phyloP scores from a whole-genome alignment of 805 yeast species.

The Nakazawaea wyomingensis region DNA sequence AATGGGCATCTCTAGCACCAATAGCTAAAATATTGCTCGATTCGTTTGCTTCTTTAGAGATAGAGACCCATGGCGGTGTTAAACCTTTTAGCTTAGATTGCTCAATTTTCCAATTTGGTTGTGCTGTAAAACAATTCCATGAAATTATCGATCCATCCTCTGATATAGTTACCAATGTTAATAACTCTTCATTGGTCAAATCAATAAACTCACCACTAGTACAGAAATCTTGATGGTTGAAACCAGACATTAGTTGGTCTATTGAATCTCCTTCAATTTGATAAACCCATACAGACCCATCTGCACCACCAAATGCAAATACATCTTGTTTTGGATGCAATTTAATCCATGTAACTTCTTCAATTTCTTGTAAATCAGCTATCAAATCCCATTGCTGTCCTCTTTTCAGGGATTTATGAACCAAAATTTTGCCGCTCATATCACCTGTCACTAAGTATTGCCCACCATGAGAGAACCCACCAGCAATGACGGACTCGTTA shows the following conservation, averaged over 20 bases:
- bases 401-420: conserved; percentile 64
- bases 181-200: conserved; percentile 47
- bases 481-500: conserved; percentile 81
- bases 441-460: conserved; percentile 81
- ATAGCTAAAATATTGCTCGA: conserved; percentile 54
- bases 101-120: conserved; percentile 60
- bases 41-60: conserved; percentile 47
- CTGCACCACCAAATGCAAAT: conserved; percentile 88
- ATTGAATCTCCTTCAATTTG: conserved; percentile 55
- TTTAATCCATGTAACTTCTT: conserved; percentile 80
- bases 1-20: conserved; percentile 85
- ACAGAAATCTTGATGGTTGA: conserved; percentile 75
- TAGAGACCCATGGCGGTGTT: conserved; percentile 84
- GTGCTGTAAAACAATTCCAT: conserved; percentile 85
- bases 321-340: conserved; percentile 71
- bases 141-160: conserved; percentile 83
- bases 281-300: conserved; percentile 94
- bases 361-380: conserved; percentile 77
- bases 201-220: conserved; percentile 75
- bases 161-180: conserved; percentile 68
- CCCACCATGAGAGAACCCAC: conserved; percentile 83
- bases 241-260: conserved; percentile 72
- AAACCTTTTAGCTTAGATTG: conserved; percentile 67
- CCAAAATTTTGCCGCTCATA: conserved; percentile 83
- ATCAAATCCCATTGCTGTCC: conserved; percentile 79